Percentiles rank a stretch among this genome's conserved stretches.
phyloP scores from a whole-genome alignment of 2,329 filamentous ascomycete genomes.

The Fusarium penzigii region DNA sequence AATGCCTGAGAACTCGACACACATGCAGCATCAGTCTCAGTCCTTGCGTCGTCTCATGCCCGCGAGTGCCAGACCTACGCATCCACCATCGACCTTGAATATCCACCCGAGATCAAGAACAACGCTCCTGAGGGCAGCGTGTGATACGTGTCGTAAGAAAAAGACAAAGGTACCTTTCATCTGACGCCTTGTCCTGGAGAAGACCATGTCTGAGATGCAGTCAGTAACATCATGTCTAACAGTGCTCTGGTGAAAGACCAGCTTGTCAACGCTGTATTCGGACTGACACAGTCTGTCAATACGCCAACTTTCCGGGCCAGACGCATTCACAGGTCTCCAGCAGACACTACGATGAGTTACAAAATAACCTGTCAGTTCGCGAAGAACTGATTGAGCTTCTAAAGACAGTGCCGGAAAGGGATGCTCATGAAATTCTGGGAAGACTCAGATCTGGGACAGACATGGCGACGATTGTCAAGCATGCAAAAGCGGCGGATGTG shows the following conservation, averaged over 20 bases:
- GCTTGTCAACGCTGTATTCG: conserved; percentile 23
- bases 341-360: no score
- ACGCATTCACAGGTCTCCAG: conserved; percentile 15
- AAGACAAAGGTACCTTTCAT: conserved; percentile 23
- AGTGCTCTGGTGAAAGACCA: conserved; percentile 31
- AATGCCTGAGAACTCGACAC: no score
- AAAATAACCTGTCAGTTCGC: background rate
- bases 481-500: conserved; percentile 38
- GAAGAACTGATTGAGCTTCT: conserved; percentile 22
- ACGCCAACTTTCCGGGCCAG: conserved; percentile 20
- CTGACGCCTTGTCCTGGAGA: no score
- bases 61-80: no score
- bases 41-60: no score
- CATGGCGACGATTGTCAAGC: conserved; percentile 32
- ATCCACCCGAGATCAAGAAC: background rate
- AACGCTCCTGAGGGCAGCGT: conserved; percentile 14
- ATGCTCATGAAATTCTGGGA: conserved; percentile 36
- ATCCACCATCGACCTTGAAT: no score
- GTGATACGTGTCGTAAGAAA: conserved; percentile 18
- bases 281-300: conserved; percentile 17
- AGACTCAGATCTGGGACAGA: conserved; percentile 39
- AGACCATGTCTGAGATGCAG: background rate
- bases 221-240: background rate
- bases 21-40: no score
- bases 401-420: conserved; percentile 22